Conservation (phyloP, 1,284 basidiomycete genomes). For the Leccinum cinnamomeum region DNA sequence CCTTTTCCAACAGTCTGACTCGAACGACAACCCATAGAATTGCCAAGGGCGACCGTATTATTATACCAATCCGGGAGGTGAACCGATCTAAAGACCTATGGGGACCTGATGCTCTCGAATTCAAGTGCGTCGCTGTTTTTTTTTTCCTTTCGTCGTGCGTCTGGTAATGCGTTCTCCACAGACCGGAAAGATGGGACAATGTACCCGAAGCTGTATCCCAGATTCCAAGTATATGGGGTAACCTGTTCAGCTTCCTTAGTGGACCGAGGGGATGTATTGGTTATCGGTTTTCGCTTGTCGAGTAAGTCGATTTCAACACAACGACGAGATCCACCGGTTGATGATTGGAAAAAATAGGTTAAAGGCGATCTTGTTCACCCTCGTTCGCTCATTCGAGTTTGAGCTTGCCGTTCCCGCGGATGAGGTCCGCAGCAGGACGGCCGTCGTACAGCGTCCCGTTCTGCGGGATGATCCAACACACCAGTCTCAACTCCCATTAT, state of each 20-base stretch:
- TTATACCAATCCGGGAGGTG: conserved; percentile 41
- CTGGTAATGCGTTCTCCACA: conserved; percentile 24
- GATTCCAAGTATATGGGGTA: conserved; percentile 60
- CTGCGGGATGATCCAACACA: conserved; percentile 24
- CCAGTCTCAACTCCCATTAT: conserved; percentile 21
- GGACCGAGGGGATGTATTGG: conserved; percentile 67
- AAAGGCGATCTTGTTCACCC: conserved; percentile 33
- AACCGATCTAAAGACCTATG: conserved; percentile 43
- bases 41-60: conserved; percentile 38
- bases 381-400: conserved; percentile 57
- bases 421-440: conserved; percentile 41
- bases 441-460: conserved; percentile 42
- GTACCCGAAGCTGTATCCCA: conserved; percentile 44
- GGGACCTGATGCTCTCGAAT: conserved; percentile 46
- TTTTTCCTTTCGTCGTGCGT: background rate
- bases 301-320: conserved; percentile 40
- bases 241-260: conserved; percentile 60
- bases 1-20: background rate
- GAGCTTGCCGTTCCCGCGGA: conserved; percentile 45
- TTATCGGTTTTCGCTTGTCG: conserved; percentile 70
- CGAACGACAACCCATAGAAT: conserved; percentile 29
- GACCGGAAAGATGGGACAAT: conserved; percentile 59
- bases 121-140: conserved; percentile 11
- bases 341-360: background rate
- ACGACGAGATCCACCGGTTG: background rate